Conservation (phyloP, 2,329 filamentous ascomycete species). For the Ceratocystis cacaofunesta region DNA sequence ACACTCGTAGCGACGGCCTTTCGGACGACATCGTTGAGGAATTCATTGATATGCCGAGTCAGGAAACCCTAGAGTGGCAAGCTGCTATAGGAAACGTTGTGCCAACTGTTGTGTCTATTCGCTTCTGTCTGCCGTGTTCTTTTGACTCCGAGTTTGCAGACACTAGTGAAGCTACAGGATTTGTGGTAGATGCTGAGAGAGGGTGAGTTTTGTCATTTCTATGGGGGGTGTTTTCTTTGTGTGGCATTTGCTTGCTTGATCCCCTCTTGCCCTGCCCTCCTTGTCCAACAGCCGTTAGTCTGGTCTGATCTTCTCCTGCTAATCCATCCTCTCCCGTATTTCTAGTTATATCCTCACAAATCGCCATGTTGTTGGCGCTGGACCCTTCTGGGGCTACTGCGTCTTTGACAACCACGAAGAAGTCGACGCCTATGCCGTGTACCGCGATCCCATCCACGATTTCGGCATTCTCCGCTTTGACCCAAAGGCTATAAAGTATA, state of each 20-base stretch:
- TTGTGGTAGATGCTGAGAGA: conserved; percentile 87
- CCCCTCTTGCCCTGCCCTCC: neutral
- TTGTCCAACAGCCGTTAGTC: neutral
- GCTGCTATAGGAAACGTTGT: conserved; percentile 89
- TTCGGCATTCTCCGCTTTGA: conserved; percentile 96
- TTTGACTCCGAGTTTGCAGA: conserved; percentile 95
- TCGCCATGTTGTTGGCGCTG: conserved; percentile 83
- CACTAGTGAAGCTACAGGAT: conserved; percentile 90
- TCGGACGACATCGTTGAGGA: conserved; percentile 26
- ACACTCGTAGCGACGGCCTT: conserved; percentile 19
- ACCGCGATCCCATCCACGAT: conserved; percentile 95
- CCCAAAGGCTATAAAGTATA: conserved; percentile 91
- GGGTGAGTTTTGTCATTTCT: conserved; percentile 39
- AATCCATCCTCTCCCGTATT: neutral
- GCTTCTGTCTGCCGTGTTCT: conserved; percentile 94
- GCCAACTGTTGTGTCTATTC: conserved; percentile 91
- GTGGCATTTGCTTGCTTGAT: neutral
- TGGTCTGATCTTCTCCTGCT: neutral
- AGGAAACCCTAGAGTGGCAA: conserved; percentile 58
- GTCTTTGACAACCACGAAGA: conserved; percentile 98
- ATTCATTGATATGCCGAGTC: conserved; percentile 23
- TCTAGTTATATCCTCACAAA: conserved; percentile 66
- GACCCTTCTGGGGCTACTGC: conserved; percentile 94
- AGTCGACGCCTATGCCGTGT: conserved; percentile 90
- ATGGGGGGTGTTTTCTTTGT: too few species aligned